phyloP scores from a whole-genome alignment of 192 early-diverging fungal genomes.

The Umbelopsis isabellina region DNA sequence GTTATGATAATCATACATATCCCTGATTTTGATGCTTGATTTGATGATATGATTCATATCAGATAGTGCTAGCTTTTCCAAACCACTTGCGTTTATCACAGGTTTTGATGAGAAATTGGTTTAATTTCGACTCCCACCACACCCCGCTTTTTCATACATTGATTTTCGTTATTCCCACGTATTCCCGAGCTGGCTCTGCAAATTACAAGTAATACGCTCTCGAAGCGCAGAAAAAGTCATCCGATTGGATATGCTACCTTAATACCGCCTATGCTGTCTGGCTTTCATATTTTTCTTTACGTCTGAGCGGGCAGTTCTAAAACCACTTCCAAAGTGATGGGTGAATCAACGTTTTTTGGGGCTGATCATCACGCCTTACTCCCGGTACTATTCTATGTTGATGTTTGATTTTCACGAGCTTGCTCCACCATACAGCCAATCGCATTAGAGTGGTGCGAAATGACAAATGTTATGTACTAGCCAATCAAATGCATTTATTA shows the following conservation, averaged over 20 bases:
- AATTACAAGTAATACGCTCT: conserved; percentile 8
- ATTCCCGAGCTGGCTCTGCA: conserved; percentile 14
- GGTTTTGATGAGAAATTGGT: not conserved
- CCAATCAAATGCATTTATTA: not conserved
- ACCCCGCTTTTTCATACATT: conserved; percentile 15
- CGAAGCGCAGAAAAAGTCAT: not conserved
- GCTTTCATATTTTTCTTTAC: not conserved
- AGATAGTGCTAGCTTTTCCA: not conserved
- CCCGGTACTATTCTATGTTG: not conserved
- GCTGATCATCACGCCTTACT: not conserved
- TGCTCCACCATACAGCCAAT: conserved; percentile 17
- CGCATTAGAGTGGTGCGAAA: not conserved
- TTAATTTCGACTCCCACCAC: conserved; percentile 18
- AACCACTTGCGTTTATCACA: not conserved
- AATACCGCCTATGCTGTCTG: not conserved
- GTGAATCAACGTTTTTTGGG: not conserved
- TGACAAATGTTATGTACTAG: not conserved
- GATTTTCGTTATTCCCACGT: conserved; percentile 22
- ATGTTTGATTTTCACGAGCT: conserved; percentile 20
- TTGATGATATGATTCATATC: too few species aligned
- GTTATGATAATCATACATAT: not conserved
- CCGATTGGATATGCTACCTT: conserved; percentile 7
- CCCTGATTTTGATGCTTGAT: not conserved
- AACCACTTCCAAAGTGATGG: not conserved
- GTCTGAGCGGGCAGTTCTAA: not conserved